These are phyloP conservation scores for Lasiodiplodia hormozganensis DNA, from an alignment of 2,329 filamentous ascomycete genomes.

Conservation along the genomic window DNA sequence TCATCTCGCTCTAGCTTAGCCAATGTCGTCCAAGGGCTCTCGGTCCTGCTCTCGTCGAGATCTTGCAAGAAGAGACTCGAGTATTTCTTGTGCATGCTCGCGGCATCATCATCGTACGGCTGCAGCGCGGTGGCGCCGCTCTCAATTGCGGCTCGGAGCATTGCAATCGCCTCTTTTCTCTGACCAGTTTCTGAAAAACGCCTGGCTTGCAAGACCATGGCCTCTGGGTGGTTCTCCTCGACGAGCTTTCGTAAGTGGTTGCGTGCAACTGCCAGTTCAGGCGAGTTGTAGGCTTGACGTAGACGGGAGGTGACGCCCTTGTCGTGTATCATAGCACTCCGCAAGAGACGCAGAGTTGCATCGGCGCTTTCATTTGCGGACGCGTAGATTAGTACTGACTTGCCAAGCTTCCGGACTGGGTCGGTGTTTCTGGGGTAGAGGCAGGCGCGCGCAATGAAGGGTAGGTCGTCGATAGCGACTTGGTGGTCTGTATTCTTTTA, in stretches of 20 bases:
- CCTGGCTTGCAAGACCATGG: constrained; percentile 9
- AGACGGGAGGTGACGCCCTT: no score
- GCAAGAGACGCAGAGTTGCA: constrained; percentile 11
- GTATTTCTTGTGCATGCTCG: constrained; percentile 7
- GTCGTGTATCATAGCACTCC: constrained; percentile 1
- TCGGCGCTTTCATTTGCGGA: neutral
- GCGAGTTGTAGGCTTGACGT: constrained; percentile 6
- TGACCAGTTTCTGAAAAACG: neutral
- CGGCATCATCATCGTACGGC: neutral
- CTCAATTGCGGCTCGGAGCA: neutral
- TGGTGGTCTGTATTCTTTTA: neutral
- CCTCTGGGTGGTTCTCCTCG: neutral
- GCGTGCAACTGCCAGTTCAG: constrained; percentile 3
- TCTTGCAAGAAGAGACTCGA: neutral
- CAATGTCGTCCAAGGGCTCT: constrained; percentile 6
- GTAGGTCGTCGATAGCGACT: neutral
- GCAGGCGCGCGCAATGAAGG: constrained; percentile 6
- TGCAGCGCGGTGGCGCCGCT: neutral
- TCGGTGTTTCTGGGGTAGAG: neutral
- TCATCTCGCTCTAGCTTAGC: neutral
- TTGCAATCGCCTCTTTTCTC: neutral
- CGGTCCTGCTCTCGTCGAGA: neutral
- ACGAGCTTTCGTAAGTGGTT: constrained; percentile 6
- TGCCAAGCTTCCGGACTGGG: neutral
- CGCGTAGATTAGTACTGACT: neutral